Evolutionary conservation across 2,329 filamentous ascomycete genomes (phyloP).

Genomic region (Diaporthe capsici): DNA sequence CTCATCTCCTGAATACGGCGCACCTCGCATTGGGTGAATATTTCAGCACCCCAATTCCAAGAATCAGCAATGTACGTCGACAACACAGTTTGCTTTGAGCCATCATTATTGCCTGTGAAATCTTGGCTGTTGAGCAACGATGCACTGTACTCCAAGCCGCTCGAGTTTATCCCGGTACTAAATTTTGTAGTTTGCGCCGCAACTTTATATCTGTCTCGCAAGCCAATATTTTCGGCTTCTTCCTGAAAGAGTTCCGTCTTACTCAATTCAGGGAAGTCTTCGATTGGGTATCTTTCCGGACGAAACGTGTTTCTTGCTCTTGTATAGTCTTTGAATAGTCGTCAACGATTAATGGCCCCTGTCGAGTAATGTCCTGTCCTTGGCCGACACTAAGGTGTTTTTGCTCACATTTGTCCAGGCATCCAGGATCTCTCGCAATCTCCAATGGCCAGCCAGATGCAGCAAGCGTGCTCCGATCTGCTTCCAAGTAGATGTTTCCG

Average conservation of each 20-base stretch:
- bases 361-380: too few species aligned
- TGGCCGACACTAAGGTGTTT: too few species aligned
- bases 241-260: too few species aligned
- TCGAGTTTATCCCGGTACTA: slow-evolving; percentile 69
- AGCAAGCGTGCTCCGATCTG: slow-evolving; percentile 66
- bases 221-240: too few species aligned
- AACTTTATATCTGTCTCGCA: too few species aligned
- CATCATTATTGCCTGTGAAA: slow-evolving; percentile 75
- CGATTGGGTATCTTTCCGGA: too few species aligned
- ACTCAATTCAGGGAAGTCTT: too few species aligned
- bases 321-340: too few species aligned
- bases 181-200: slow-evolving; percentile 64
- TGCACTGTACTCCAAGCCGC: slow-evolving; percentile 74
- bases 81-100: slow-evolving; percentile 75
- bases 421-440: too few species aligned
- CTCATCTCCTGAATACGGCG: slow-evolving; percentile 70
- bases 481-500: slow-evolving; percentile 75
- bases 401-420: too few species aligned
- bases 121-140: slow-evolving; percentile 74
- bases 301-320: too few species aligned
- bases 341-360: too few species aligned
- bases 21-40: slow-evolving; percentile 79
- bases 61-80: slow-evolving; percentile 78
- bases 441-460: slow-evolving; percentile 66
- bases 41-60: slow-evolving; percentile 80